A percentile compares a stretch with the other conserved stretches of the same genome.
Conservation (phyloP, 73 alveolate species). For the Paramecium pentaurelia region DNA sequence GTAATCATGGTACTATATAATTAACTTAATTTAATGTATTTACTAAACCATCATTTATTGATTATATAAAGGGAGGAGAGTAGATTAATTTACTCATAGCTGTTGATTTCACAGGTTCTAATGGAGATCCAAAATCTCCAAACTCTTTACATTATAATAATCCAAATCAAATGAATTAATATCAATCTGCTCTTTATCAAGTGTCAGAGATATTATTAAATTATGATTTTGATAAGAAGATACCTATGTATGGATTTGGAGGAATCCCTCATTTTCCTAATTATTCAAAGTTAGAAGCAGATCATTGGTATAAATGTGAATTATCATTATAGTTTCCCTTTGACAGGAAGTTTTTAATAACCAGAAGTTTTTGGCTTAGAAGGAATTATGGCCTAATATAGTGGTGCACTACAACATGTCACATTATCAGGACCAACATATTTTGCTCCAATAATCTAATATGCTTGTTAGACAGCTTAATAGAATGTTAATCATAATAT, state of each 20-base stretch:
- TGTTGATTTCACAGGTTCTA: constrained; percentile 91
- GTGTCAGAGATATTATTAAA: constrained; percentile 78
- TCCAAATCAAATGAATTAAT: constrained; percentile 69
- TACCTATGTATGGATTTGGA: constrained; percentile 95
- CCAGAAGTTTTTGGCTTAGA: constrained; percentile 75
- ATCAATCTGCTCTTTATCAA: constrained; percentile 78
- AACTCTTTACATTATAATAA: constrained; percentile 65
- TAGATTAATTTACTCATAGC: constrained; percentile 76
- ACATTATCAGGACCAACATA: constrained; percentile 84
- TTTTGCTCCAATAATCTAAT: constrained; percentile 68
- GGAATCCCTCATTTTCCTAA: constrained; percentile 78
- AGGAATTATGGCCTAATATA: constrained; percentile 67
- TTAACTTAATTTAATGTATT: not conserved
- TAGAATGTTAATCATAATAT: not conserved
- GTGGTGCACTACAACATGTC: constrained; percentile 59
- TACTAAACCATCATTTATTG: constrained; percentile 73
- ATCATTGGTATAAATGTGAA: constrained; percentile 68
- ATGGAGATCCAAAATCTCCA: constrained; percentile 73
- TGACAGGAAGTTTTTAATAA: constrained; percentile 69
- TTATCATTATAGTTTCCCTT: constrained; percentile 59
- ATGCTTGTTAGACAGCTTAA: constrained; percentile 58
- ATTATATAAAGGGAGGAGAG: constrained; percentile 89
- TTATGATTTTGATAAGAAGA: constrained; percentile 79
- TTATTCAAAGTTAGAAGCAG: constrained; percentile 55
- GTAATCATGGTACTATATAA: not conserved